Evolutionary conservation across 2,329 filamentous ascomycete genomes (phyloP), one percentile per base, ranked within the genome.

Genomic region (Arthrobotrys musiformis): DNA sequence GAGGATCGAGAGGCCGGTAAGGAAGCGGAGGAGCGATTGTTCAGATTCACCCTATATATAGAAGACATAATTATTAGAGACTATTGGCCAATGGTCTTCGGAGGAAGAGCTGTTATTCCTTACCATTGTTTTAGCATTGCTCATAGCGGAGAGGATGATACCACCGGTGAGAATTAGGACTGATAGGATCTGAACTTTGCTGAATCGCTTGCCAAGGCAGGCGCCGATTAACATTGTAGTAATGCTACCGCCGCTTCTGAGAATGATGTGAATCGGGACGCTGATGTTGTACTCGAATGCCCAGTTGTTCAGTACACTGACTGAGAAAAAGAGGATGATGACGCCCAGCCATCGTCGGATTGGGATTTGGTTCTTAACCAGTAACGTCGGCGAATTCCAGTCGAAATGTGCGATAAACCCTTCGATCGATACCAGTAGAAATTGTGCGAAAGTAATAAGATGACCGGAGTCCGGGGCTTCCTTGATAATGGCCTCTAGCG

Each of bases 281-380:
- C 93, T 97, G 70, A 99, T 98, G 81, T 93, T 90, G 85, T 97
- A 99, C 79, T 93, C 94, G 83, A 99, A 99, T 5, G 94, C 95
- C 86, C 94, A 94, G 81, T 99, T 99, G 85, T 99, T 99, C 82
- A 99, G 85, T 72, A 98, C 89, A 81, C 98, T 99, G 84, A 99
- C 95, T 78, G 89, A 88, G 83, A 97, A 95, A 84, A 98, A 98
- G 80, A 97, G 88, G 2, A 91, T 86, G 46, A 97, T 97, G 82
- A 97, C 97, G 81, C 94, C 86, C 60, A 92, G 82, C 94, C 95
- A 98, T 82, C 93, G 91, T 56, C 87, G 87, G 67, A 98, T 86
- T 0, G 95, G 95, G 2, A 98, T 93, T 62, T 89, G 90, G 79
- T 94, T 93, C 17, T 89, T 89, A 70, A 89, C 89, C 50, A 98